Conservation (phyloP, 495 filamentous ascomycete genomes). For the Neurospora sp. region DNA sequence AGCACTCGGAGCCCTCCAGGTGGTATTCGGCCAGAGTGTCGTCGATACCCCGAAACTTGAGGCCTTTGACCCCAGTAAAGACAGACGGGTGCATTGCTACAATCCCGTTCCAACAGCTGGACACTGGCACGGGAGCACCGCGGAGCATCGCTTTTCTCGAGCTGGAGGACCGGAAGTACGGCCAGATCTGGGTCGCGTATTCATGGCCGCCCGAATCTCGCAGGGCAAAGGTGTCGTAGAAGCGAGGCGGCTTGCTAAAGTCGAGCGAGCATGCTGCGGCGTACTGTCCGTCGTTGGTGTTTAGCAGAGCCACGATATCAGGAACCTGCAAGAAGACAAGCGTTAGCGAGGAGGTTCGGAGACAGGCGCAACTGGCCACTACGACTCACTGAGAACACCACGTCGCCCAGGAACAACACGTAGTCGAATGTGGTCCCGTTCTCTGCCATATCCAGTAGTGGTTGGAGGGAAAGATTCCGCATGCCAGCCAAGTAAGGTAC, state of each 20-base stretch:
- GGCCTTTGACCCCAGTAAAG: conserved; percentile 15
- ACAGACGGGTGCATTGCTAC: conserved; percentile 26
- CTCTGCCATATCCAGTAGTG: conserved; percentile 37
- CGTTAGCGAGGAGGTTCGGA: background rate
- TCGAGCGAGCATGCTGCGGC: conserved; percentile 77
- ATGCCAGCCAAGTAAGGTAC: conserved; percentile 59
- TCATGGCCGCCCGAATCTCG: conserved; percentile 58
- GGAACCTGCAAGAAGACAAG: conserved; percentile 7
- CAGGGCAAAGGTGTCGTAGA: conserved; percentile 81
- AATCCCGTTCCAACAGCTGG: conserved; percentile 82
- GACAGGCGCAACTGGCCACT: background rate
- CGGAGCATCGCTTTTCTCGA: conserved; percentile 49
- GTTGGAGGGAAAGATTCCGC: conserved; percentile 47
- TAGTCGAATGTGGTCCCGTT: conserved; percentile 51
- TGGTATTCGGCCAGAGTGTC: conserved; percentile 58
- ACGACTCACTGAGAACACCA: conserved; percentile 55
- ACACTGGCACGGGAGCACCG: conserved; percentile 53
- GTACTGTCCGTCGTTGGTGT: conserved; percentile 62
- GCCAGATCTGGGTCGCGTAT: conserved; percentile 56
- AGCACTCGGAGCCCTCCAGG: conserved; percentile 75
- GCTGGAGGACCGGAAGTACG: conserved; percentile 56
- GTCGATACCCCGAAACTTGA: conserved; percentile 57
- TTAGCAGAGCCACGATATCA: conserved; percentile 60
- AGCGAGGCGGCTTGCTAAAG: conserved; percentile 54
- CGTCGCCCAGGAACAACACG: conserved; percentile 66